Conservation (phyloP, 805 yeast species). For the Candida taoyuanica region DNA sequence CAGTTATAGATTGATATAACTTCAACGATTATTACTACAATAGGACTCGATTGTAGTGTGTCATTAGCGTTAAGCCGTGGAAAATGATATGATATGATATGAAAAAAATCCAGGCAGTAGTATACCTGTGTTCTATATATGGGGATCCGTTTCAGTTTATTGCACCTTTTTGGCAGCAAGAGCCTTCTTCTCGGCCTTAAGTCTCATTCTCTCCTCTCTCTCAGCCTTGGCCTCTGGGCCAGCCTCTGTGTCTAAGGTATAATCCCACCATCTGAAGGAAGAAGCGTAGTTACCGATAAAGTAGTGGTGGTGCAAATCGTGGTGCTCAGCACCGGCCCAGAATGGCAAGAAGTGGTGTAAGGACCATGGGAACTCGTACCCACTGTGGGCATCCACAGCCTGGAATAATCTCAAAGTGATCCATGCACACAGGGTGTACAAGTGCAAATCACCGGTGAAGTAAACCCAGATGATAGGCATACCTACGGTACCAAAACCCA, state of each 20-base stretch:
- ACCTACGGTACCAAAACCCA: slow-evolving; percentile 96
- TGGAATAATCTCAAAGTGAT: slow-evolving; percentile 83
- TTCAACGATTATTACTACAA: background rate
- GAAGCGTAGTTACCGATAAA: slow-evolving; percentile 95
- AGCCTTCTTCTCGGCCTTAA: slow-evolving; percentile 22
- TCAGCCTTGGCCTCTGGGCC: slow-evolving; percentile 74
- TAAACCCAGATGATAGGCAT: slow-evolving; percentile 83
- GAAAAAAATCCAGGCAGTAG: no score
- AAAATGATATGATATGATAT: no score
- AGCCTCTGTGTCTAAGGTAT: slow-evolving; percentile 79
- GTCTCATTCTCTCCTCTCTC: slow-evolving; percentile 61
- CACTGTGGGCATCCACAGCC: slow-evolving; percentile 97
- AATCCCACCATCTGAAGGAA: slow-evolving; percentile 96
- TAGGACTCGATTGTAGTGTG: no score
- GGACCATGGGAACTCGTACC: slow-evolving; percentile 97
- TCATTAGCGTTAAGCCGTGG: no score
- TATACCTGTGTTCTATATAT: no score
- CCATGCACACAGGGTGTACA: slow-evolving; percentile 89
- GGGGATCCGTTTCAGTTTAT: no score
- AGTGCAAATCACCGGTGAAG: slow-evolving; percentile 71
- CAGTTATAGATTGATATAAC: background rate
- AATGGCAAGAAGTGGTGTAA: slow-evolving; percentile 87
- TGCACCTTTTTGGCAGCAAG: slow-evolving; percentile 12
- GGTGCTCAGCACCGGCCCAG: slow-evolving; percentile 99
- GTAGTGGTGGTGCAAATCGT: slow-evolving; percentile 94